phyloP scores from a whole-genome alignment of 495 filamentous ascomycete genomes.

The Diplogelasinospora grovesii region DNA sequence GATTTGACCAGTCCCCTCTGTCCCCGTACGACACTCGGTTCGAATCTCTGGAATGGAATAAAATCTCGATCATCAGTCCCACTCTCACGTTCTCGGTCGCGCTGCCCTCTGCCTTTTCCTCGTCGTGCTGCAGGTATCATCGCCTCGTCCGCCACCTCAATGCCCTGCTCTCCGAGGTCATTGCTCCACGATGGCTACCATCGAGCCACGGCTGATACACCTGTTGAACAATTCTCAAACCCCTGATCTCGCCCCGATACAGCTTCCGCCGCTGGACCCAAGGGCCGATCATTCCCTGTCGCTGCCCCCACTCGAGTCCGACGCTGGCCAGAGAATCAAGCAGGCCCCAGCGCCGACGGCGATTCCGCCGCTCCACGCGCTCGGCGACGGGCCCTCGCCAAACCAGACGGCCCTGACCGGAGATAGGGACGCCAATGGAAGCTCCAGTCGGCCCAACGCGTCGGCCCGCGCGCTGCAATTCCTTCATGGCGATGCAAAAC shows the following conservation, averaged over 20 bases:
- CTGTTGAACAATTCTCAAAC: slow-evolving; percentile 46
- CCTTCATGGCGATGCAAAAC: slow-evolving; percentile 21
- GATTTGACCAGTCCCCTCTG: too few species aligned
- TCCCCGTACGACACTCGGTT: too few species aligned
- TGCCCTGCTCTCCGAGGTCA: slow-evolving; percentile 22
- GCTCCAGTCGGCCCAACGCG: slow-evolving; percentile 8
- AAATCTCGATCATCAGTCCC: too few species aligned
- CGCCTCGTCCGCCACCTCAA: slow-evolving; percentile 23
- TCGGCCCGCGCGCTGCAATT: slow-evolving; percentile 21
- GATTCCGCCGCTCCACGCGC: slow-evolving; percentile 28
- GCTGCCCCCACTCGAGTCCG: slow-evolving; percentile 41
- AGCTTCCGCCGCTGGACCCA: slow-evolving; percentile 29
- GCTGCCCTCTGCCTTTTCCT: slow-evolving; percentile 2
- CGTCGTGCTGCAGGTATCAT: too few species aligned
- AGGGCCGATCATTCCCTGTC: slow-evolving; percentile 22
- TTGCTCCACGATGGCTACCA: slow-evolving; percentile 46
- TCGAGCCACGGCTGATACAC: slow-evolving; percentile 53
- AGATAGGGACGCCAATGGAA: slow-evolving; percentile 6
- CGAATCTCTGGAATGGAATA: too few species aligned
- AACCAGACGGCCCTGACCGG: slow-evolving; percentile 11
- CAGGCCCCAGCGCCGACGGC: slow-evolving; percentile 23
- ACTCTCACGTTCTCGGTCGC: slow-evolving; percentile 2
- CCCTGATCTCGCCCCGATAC: slow-evolving; percentile 39
- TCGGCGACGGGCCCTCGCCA: slow-evolving; percentile 19
- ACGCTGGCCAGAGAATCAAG: slow-evolving; percentile 32